Conservation (phyloP, 345 rosid species). For the Eucalyptus regnans region DNA sequence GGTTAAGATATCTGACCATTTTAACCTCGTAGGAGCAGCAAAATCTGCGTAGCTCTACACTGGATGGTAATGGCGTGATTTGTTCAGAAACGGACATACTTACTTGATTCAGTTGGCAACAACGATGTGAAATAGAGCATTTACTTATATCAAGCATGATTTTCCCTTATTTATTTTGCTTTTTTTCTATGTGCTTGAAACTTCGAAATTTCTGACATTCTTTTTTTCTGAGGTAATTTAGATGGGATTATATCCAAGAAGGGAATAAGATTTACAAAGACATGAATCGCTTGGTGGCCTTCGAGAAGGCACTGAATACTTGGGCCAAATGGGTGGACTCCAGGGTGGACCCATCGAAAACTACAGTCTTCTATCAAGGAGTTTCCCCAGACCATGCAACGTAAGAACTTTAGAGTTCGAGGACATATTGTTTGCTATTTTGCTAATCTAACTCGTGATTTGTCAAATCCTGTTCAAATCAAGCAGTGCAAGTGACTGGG, state of each 20-base stretch:
- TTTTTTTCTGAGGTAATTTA: background rate
- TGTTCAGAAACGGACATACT: background rate
- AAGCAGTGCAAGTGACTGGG: conserved; percentile 52
- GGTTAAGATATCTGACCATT: background rate
- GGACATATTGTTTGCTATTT: background rate
- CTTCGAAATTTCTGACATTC: background rate
- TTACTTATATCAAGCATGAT: background rate
- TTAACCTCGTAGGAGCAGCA: no score
- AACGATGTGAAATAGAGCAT: background rate
- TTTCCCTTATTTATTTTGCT: background rate
- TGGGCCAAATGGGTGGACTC: conserved; percentile 36
- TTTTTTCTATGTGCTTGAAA: background rate
- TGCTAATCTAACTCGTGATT: background rate
- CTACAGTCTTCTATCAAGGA: conserved; percentile 29
- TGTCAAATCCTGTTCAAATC: background rate
- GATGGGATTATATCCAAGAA: conserved; percentile 27
- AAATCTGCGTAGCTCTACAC: no score
- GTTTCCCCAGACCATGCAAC: conserved; percentile 25
- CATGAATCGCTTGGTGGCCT: conserved; percentile 30
- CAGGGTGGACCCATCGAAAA: conserved; percentile 14
- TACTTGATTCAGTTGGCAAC: background rate
- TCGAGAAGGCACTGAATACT: conserved; percentile 27
- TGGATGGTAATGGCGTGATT: background rate
- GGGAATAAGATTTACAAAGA: conserved; percentile 5
- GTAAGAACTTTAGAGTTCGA: background rate